A percentile compares a stretch with the other conserved stretches of the same genome.
Evolutionary conservation across 1,284 basidiomycete genomes (phyloP).

Genomic region (Leccinum huronense): DNA sequence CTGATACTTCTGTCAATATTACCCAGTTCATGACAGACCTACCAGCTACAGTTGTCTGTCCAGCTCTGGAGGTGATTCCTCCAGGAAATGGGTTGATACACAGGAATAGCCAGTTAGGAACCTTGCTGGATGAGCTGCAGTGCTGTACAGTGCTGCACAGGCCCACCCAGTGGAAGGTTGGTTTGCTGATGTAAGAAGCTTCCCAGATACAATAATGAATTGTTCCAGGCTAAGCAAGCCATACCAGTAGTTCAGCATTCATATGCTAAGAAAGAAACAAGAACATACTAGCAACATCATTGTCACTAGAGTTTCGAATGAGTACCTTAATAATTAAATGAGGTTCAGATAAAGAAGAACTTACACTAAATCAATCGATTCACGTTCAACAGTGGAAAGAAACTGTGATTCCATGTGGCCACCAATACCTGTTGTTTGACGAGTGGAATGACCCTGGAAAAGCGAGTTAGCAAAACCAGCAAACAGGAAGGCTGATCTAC

Average conservation of each 20-base stretch:
- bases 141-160: no score
- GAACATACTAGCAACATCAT: slow-evolving; percentile 60
- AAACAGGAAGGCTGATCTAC: neutral
- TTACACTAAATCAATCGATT: slow-evolving; percentile 86
- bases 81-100: no score
- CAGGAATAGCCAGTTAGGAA: no score
- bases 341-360: slow-evolving; percentile 22
- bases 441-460: neutral
- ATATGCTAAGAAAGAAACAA: neutral
- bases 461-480: neutral
- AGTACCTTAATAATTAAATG: neutral
- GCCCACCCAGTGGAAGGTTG: no score
- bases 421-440: slow-evolving; percentile 79
- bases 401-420: slow-evolving; percentile 89
- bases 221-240: slow-evolving; percentile 65
- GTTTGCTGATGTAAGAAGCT: slow-evolving; percentile 53
- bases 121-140: no score
- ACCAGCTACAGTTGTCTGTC: no score
- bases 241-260: neutral
- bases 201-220: slow-evolving; percentile 79
- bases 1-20: no score
- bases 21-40: no score
- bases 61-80: no score
- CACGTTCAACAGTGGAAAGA: slow-evolving; percentile 95
- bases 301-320: slow-evolving; percentile 48